Evolutionary conservation across 2,329 filamentous ascomycete genomes (phyloP).

Genomic region (Apiospora phragmitis): DNA sequence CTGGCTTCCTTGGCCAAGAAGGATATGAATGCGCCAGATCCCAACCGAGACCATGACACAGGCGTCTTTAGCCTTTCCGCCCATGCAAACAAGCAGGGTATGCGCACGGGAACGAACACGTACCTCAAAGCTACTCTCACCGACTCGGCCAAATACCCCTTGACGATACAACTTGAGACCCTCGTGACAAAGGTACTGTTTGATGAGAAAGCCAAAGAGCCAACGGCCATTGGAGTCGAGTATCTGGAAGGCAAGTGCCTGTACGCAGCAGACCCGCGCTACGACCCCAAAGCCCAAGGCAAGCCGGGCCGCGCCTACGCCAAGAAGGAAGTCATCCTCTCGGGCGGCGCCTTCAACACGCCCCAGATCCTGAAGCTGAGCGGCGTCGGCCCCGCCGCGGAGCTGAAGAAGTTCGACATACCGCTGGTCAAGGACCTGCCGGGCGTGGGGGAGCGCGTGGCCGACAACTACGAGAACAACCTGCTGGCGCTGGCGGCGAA

Average conservation of each 20-base stretch:
- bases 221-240: slow-evolving; percentile 29
- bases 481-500: slow-evolving; percentile 26
- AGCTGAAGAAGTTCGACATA: slow-evolving; percentile 46
- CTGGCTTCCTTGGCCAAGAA: not conserved
- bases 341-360: slow-evolving; percentile 50
- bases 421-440: slow-evolving; percentile 44
- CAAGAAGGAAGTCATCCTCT: slow-evolving; percentile 47
- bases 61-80: slow-evolving; percentile 28
- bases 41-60: slow-evolving; percentile 27
- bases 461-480: slow-evolving; percentile 43
- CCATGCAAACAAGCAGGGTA: slow-evolving; percentile 28
- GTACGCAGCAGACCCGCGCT: slow-evolving; percentile 35
- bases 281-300: slow-evolving; percentile 32
- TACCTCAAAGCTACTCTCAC: slow-evolving; percentile 48
- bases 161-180: slow-evolving; percentile 35
- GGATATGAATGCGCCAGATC: slow-evolving; percentile 28
- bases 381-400: slow-evolving; percentile 45
- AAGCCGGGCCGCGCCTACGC: slow-evolving; percentile 25
- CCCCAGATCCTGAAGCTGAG: slow-evolving; percentile 54
- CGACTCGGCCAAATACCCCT: slow-evolving; percentile 43
- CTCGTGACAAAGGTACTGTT: slow-evolving; percentile 30
- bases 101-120: slow-evolving; percentile 46
- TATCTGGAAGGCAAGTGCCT: slow-evolving; percentile 31
- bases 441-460: slow-evolving; percentile 52
- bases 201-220: slow-evolving; percentile 22